Evolutionary conservation across 2,329 filamentous ascomycete genomes (phyloP), one percentile per base, ranked within the genome.

Genomic region (Atkinsonella hypoxylon): DNA sequence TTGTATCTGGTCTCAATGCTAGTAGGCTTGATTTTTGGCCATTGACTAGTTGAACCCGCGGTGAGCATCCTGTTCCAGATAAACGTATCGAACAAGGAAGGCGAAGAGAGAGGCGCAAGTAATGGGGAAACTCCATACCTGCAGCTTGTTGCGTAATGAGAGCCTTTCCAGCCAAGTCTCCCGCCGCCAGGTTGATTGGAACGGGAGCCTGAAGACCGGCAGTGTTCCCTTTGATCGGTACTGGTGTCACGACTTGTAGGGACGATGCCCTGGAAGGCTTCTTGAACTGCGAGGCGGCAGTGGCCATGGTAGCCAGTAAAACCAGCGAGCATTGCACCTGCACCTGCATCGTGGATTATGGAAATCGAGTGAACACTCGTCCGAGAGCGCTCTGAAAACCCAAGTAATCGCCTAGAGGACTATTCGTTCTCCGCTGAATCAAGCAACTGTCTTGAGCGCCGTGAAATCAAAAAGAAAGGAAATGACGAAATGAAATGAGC

Each of bases 81-180:
- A 3, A 12, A 11, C 7, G 8, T 11, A 4, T 34, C 13, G 13
- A 34, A 34, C 3, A 34, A 36, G 15, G 34, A 36, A 36, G 34
- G 15, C 34, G 11, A 36, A 12, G 34, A 15, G 8, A 36, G 34
- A 3, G 26, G 34, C 34, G 34, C 11, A 4, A 36, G 34, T 36
- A 10, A 15, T 36, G 30, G 15, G 26, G 8, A 26, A 26, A 7
- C 26, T 7, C 18, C 52, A 17, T 48, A 60, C 59, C 51, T 26
- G 54, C 59, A 43, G 59, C 53, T 40, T 54, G 54, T 38, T 60
- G 52, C 1, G 58, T 51, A 13, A 60, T 40, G n/a, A 58, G 38
- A 36, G 51, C 54, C n/a, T 52, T 48, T 31, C 56, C 53, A 6
- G 45, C 45, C 6, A 40, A 40, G n/a, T 51, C 59, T 7, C 51